These are phyloP conservation scores for Russula foetens DNA, from an alignment of 768 basidiomycete genomes.

Conservation along the genomic window DNA sequence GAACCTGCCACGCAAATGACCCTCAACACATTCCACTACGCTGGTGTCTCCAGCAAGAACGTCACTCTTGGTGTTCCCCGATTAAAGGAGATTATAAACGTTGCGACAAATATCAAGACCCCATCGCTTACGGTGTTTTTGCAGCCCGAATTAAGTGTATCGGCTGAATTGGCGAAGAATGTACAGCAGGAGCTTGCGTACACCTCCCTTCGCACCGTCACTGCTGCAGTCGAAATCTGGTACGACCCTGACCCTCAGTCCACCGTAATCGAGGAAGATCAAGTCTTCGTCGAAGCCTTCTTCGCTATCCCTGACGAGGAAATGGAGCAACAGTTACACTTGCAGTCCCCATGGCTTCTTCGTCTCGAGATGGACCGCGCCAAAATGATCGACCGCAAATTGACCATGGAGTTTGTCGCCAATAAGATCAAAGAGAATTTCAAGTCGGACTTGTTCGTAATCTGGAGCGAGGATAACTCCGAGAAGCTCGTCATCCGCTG, in stretches of 20 bases:
- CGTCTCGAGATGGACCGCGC: constrained; percentile 95
- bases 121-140: constrained; percentile 93
- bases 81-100: constrained; percentile 98
- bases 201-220: constrained; percentile 90
- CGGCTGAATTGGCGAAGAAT: constrained; percentile 62
- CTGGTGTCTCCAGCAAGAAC: constrained; percentile 99
- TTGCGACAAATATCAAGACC: constrained; percentile 97
- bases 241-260: constrained; percentile 90
- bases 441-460: constrained; percentile 93
- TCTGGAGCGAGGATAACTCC: constrained; percentile 98
- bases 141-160: constrained; percentile 56
- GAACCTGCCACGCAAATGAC: constrained; percentile 99
- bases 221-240: constrained; percentile 94
- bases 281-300: constrained; percentile 95
- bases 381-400: constrained; percentile 95
- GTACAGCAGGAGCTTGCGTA: constrained; percentile 92
- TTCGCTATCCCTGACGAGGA: constrained; percentile 99
- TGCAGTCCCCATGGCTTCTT: constrained; percentile 95
- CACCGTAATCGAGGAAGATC: constrained; percentile 95
- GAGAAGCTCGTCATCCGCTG: constrained; percentile 97
- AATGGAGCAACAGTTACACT: constrained; percentile 80
- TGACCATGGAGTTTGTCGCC: constrained; percentile 92
- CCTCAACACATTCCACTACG: constrained; percentile 98
- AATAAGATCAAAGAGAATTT: constrained; percentile 91
- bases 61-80: constrained; percentile 99